A percentile compares a stretch with the other conserved stretches of the same genome.
phyloP scores from a whole-genome alignment of 1,139 yeast species.

The Magnusiomyces suaveolens region DNA sequence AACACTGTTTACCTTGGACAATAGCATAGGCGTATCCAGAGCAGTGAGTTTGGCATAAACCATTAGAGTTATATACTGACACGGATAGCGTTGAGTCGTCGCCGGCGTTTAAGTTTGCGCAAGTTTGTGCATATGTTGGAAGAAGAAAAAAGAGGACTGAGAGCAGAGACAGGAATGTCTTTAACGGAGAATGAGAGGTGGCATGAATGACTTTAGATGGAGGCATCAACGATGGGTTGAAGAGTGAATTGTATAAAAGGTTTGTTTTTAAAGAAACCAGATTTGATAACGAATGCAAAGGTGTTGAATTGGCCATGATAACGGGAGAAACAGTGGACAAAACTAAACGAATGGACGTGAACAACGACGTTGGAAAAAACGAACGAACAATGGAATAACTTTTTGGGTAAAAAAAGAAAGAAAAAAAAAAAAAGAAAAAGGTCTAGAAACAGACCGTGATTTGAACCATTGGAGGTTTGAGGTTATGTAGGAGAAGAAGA shows the following conservation, averaged over 20 bases:
- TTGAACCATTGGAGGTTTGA: too few relatives aligned
- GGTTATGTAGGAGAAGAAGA: too few relatives aligned
- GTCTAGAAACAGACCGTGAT: neutral
- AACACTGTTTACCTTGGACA: slow-evolving; percentile 44
- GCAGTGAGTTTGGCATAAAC: slow-evolving; percentile 45
- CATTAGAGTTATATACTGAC: slow-evolving; percentile 43
- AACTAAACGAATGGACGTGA: too few relatives aligned
- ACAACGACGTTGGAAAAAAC: too few relatives aligned
- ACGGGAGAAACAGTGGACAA: too few relatives aligned
- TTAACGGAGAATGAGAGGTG: too few relatives aligned
- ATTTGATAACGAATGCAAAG: too few relatives aligned
- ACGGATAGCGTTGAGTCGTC: slow-evolving; percentile 22
- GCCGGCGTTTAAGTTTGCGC: slow-evolving; percentile 43
- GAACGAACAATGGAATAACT: neutral
- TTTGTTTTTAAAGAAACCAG: too few relatives aligned
- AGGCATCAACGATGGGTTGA: too few relatives aligned
- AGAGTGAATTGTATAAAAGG: too few relatives aligned
- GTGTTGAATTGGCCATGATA: too few relatives aligned
- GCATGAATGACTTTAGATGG: too few relatives aligned
- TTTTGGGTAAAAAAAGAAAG: neutral
- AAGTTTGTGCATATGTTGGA: slow-evolving; percentile 25
- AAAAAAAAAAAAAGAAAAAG: slow-evolving; percentile 1
- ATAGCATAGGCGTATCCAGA: slow-evolving; percentile 48
- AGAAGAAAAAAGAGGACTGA: neutral
- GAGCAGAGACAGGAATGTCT: slow-evolving; percentile 1